Base-by-base conservation (phyloP, 2,329 filamentous ascomycete genomes). In the Talaromyces atroroseus region DNA sequence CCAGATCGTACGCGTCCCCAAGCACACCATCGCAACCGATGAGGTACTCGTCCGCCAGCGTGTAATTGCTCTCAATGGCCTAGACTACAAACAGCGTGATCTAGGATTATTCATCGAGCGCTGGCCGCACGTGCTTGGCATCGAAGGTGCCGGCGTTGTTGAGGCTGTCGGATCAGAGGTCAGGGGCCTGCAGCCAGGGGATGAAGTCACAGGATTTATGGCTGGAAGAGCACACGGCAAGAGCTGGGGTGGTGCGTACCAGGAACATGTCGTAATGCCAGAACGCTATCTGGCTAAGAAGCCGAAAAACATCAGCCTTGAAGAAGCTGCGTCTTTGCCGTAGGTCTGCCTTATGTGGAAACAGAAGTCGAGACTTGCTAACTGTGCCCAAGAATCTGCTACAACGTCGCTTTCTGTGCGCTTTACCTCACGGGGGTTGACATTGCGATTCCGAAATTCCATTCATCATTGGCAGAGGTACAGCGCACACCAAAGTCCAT, bases 41-140 rank as follows among this genome's bases (percentile, higher is more conserved):
- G 67, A 73, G 59, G 60, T 74, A 10, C 59, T 62, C 57, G 68
- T 74, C 56, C 68, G 67, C 18, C 60, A 66, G 23, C 65, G 65
- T 23, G 67, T 67, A 11, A 61, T 74, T 11, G 69, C 63, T 1
- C 56, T 74, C 21, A 74, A 74, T 47, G 65, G 63, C 0, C 62
- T 71, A 1, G 72, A 74, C 47, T 66, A 62, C 57, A 73, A 73
- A 59, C 69, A 66, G 38, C 59, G 68, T 1, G 52, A 67, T 42
- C 60, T 65, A 7, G 69, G 68, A 2, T 59, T 65, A 16, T 59
- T 63, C 46, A 60, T 70, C 34, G 54, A 60, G 21, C 40, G 56
- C 2, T 73, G 69, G 68, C 71, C 71, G 7, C 58, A 64, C 14
- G 63, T 73, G 12, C 64, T 72, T 5, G 71, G 71, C 12, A 59